Conservation (phyloP, 352 stramenopile genomes). For the Labyrinthula sp. region DNA sequence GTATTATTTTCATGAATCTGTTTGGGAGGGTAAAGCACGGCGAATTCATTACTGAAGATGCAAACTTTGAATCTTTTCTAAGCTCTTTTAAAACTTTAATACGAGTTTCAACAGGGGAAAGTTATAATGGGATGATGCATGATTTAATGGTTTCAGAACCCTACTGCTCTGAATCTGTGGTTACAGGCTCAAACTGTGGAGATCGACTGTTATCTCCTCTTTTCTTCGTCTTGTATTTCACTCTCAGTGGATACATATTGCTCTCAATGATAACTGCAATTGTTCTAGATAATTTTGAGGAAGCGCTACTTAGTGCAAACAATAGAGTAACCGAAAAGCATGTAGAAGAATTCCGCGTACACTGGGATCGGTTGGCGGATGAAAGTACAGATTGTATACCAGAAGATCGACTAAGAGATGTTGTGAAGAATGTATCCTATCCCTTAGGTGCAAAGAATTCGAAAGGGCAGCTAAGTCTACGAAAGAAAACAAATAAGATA, state of each 20-base stretch:
- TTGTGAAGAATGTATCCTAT: constrained; percentile 18
- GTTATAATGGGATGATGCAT: constrained; percentile 55
- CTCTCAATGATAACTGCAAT: constrained; percentile 54
- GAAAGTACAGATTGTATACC: constrained; percentile 21
- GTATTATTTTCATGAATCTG: constrained; percentile 49
- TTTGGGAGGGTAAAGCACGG: constrained; percentile 43
- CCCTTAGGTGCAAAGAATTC: constrained; percentile 10
- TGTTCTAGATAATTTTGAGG: constrained; percentile 51
- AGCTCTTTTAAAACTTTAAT: constrained; percentile 46
- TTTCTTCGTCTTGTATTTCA: constrained; percentile 47
- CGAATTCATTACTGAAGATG: constrained; percentile 40
- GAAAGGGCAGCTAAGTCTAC: too few species aligned
- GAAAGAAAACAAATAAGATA: too few species aligned
- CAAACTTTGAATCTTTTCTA: constrained; percentile 45
- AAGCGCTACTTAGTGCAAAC: constrained; percentile 16
- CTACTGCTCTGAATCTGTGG: constrained; percentile 16
- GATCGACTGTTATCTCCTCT: constrained; percentile 36
- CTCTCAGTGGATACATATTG: constrained; percentile 46
- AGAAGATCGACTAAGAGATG: constrained; percentile 5
- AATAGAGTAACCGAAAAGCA: constrained; percentile 22
- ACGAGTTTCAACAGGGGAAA: constrained; percentile 45
- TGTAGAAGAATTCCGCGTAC: constrained; percentile 21
- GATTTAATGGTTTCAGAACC: constrained; percentile 34
- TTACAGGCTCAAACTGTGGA: constrained; percentile 5
- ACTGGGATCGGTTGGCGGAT: constrained; percentile 13